Evolutionary conservation across 768 basidiomycete genomes (phyloP).

Genomic region (Hygrophorus russula): DNA sequence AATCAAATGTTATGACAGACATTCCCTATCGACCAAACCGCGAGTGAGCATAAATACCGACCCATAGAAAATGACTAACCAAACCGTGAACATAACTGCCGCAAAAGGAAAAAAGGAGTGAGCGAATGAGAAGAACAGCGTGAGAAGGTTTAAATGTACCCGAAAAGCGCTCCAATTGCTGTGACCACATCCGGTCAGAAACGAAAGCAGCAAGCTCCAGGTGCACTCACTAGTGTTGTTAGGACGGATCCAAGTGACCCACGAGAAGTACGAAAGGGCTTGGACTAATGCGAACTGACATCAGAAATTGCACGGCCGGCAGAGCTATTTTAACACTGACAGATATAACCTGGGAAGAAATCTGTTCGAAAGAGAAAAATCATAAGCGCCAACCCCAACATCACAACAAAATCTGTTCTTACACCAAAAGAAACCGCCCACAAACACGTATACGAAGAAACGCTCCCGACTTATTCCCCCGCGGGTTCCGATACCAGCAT

Average conservation of each 20-base stretch:
- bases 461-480: conserved; percentile 64
- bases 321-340: no score
- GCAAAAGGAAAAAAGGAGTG: no score
- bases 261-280: conserved; percentile 49
- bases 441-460: conserved; percentile 63
- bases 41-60: no score
- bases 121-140: background rate
- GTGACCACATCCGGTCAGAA: no score
- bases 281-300: conserved; percentile 21
- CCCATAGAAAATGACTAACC: conserved; percentile 3
- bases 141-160: conserved; percentile 18
- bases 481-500: conserved; percentile 51
- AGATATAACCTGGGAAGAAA: conserved; percentile 63
- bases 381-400: no score
- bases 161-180: conserved; percentile 35
- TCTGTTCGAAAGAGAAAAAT: background rate
- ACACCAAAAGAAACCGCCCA: conserved; percentile 46
- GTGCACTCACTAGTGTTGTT: conserved; percentile 29
- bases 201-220: no score
- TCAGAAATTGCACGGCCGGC: no score
- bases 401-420: no score
- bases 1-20: conserved; percentile 41
- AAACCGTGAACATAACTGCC: conserved; percentile 10
- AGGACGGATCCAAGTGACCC: conserved; percentile 58
- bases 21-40: no score